Evolutionary conservation across 768 basidiomycete genomes (phyloP), one percentile per base, ranked within the genome.

Genomic region (Tricholoma bakamatsutake): DNA sequence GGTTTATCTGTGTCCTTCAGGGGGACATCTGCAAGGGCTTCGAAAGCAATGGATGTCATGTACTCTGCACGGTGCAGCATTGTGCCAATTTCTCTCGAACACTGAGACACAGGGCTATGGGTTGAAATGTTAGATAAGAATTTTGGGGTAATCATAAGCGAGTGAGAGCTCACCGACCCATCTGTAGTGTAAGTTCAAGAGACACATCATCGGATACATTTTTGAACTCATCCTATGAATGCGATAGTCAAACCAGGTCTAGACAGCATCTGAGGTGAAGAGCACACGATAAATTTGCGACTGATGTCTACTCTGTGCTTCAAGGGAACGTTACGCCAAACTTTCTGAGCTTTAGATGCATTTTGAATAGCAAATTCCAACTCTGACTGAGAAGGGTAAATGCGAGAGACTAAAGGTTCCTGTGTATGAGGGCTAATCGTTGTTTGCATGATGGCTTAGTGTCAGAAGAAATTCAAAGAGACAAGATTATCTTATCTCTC

Each of bases 361-460:
- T 75, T 71, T 8, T 71, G 64, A 53, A 96, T 82, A 47, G 72
- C 70, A n/a, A 49, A 68, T 64, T 90, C 80, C 33, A 97, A 77
- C 59, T 89, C 82, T 1, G 67, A 59, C 34, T 76, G 67, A 1
- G 76, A 72, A 3, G 88, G 85, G 63, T 94, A 90, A 5, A 73
- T 73, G 27, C 90, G 77, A 6, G 81, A 84, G 18, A 87, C 80
- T 54, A 81, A 77, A 5, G 86, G 82, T 65, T 85, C 64, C 63
- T 91, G 92, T 59, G 68, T 88, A 67, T 92, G 88, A 9, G 94
- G 94, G 12, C 73, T 83, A 65, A 96, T 86, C 1, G 94, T 96
- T 1, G 88, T 93, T 67, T 96, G 94, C 10, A 67, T 62, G 65
- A 59, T 70, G 56, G 61, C 21, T 24, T 63, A 28, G 13, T 31